Base-by-base conservation (phyloP, 2,329 filamentous ascomycete species). In the Diaporthe sp. region DNA sequence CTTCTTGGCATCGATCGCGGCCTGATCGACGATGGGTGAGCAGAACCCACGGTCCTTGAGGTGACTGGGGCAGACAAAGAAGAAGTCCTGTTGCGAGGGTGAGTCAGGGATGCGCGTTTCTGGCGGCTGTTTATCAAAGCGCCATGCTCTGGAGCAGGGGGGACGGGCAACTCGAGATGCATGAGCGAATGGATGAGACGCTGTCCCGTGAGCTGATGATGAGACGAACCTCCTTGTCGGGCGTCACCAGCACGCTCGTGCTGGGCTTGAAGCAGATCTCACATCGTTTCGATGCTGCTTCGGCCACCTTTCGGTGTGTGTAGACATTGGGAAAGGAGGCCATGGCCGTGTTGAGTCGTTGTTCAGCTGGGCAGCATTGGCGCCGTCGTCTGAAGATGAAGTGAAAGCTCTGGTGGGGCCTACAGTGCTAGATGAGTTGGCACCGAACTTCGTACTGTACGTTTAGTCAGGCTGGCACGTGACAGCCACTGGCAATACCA, bases 201-300 rank as follows among this genome's bases (percentile, higher is more conserved):
- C 47, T 25, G 60, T 17, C 39, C 8, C 17, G 47, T 78, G 71
- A 76, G 37, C 61, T n/a, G 53, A 72, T 58, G 49, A 28, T 55
- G 70, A 47, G 37, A 76, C 80, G 78, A 81, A 97, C 96, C 91
- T 96, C 97, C 81, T 95, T 96, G 81, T 97, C 95, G 0, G 94
- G 91, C 12, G 95, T 97, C 79, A 98, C 94, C 73, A 99, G 88
- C 25, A 98, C 96, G 78, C 93, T 97, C 9, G 93, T 92, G 76
- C 93, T 95, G 12, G 94, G 94, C 85, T 97, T 98, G 87, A 93
- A 97, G 88, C 97, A 98, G 78, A 98, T 92, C 84, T 95, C 94
- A 85, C 97, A 99, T 68, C 94, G 89, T 85, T 94, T 98, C 17
- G 94, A 90, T 1, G 93, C 90, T n/a, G 92, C 90, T 42, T 98